Conservation (phyloP, 192 early-diverging fungal species). For the Rhizophagus prolifer region DNA sequence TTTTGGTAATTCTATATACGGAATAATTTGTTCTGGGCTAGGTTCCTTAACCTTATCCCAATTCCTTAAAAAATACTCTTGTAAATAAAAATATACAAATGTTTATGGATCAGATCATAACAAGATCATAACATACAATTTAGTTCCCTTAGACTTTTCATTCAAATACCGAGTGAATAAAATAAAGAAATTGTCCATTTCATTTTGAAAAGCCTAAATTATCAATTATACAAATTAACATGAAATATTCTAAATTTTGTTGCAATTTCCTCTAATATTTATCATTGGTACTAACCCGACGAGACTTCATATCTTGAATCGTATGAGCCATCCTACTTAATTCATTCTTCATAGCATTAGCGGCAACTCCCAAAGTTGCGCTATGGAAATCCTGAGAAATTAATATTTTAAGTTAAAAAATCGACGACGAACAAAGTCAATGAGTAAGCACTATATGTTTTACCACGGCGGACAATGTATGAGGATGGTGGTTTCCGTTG, state of each 20-base stretch:
- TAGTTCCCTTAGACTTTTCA: constrained; percentile 74
- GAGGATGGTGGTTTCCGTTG: not conserved
- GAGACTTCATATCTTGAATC: constrained; percentile 56
- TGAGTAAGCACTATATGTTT: not conserved
- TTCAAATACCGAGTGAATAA: constrained; percentile 84
- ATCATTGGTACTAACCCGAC: constrained; percentile 45
- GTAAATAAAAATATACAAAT: not conserved
- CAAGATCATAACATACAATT: constrained; percentile 58
- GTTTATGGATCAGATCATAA: too few relatives aligned
- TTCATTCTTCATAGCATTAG: constrained; percentile 76
- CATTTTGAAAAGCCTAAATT: constrained; percentile 62
- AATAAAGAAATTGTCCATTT: constrained; percentile 85
- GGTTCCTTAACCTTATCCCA: constrained; percentile 96
- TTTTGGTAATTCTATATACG: constrained; percentile 71
- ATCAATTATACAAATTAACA: not conserved
- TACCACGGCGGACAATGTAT: not conserved
- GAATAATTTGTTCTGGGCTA: constrained; percentile 80
- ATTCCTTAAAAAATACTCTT: constrained; percentile 55
- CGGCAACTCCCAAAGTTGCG: constrained; percentile 57
- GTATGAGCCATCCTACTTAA: constrained; percentile 60
- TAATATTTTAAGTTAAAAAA: not conserved
- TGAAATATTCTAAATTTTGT: not conserved
- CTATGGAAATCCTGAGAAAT: constrained; percentile 56
- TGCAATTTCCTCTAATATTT: not conserved
- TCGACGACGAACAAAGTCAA: not conserved